A percentile compares a stretch with the other conserved stretches of the same genome.
phyloP scores from a whole-genome alignment of 495 filamentous ascomycete species.

The Xylaria palmicola region DNA sequence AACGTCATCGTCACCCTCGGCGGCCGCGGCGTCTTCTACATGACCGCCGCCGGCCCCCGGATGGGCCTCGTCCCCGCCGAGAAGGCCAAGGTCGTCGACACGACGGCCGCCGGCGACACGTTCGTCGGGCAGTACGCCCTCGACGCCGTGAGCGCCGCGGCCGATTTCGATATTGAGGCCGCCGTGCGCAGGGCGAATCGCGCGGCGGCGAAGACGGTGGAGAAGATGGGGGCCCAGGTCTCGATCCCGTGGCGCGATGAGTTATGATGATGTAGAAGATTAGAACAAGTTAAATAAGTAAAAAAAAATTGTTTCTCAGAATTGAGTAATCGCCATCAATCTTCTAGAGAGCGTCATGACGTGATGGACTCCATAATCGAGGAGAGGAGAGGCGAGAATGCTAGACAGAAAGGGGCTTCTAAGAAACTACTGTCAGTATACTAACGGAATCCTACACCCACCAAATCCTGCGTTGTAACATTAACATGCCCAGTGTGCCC shows the following conservation, averaged over 20 bases:
- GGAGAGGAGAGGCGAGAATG: too few species aligned
- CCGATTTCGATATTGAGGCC: slow-evolving; percentile 49
- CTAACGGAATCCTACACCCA: not conserved
- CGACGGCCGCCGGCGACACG: slow-evolving; percentile 91
- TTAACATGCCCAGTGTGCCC: too few species aligned
- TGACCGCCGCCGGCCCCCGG: slow-evolving; percentile 33
- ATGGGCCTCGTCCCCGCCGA: slow-evolving; percentile 52
- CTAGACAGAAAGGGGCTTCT: too few species aligned
- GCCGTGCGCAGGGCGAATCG: slow-evolving; percentile 68
- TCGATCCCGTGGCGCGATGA: slow-evolving; percentile 90
- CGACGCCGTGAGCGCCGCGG: slow-evolving; percentile 42
- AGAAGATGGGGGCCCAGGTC: slow-evolving; percentile 76
- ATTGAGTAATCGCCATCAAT: too few species aligned
- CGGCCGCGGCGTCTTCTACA: slow-evolving; percentile 66
- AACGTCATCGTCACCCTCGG: slow-evolving; percentile 85
- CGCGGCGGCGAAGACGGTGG: slow-evolving; percentile 74
- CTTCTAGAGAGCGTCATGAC: too few species aligned
- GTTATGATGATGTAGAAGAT: slow-evolving; percentile 35
- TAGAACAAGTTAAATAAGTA: not conserved
- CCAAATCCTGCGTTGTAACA: too few species aligned
- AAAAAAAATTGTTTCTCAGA: not conserved
- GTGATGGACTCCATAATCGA: too few species aligned
- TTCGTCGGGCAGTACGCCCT: slow-evolving; percentile 89
- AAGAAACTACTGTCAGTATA: not conserved
- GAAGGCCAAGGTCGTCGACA: slow-evolving; percentile 78